Percentiles rank a stretch among this genome's conserved stretches.
These are phyloP conservation scores for Fonsecaea multimorphosa DNA, from an alignment of 2,329 filamentous ascomycete genomes.

Conservation along the genomic window DNA sequence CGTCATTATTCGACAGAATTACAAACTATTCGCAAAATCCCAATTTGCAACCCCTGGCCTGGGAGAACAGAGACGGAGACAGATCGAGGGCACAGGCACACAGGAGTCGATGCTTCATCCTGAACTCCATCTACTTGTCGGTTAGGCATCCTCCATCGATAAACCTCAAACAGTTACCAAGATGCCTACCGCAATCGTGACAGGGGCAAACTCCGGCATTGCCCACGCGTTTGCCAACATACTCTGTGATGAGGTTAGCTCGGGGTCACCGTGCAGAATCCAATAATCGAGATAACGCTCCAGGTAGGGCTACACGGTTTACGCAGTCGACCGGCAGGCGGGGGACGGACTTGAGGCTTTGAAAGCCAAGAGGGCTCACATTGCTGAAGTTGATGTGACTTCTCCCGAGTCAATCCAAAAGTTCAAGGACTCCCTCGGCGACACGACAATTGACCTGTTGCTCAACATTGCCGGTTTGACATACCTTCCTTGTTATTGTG, in stretches of 20 bases:
- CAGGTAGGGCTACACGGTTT: conserved; percentile 39
- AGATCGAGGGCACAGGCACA: too few relatives aligned
- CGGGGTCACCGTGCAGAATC: neutral
- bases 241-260: conserved; percentile 38
- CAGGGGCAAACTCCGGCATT: conserved; percentile 52
- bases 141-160: neutral
- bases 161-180: neutral
- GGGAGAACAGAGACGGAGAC: too few relatives aligned
- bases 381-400: conserved; percentile 38
- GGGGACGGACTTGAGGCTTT: conserved; percentile 32
- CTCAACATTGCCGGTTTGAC: conserved; percentile 38
- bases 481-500: neutral
- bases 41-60: neutral
- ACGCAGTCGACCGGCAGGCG: conserved; percentile 33
- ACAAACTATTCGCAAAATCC: neutral
- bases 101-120: neutral
- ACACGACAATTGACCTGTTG: conserved; percentile 33
- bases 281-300: conserved; percentile 23
- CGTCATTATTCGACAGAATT: neutral
- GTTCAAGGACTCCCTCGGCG: conserved; percentile 35
- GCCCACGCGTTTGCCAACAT: conserved; percentile 46
- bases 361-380: conserved; percentile 24
- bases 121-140: neutral
- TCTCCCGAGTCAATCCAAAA: conserved; percentile 35
- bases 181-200: conserved; percentile 51